Conservation (phyloP, 371 early-diverging fungal species). For the Mucor mucedo region DNA sequence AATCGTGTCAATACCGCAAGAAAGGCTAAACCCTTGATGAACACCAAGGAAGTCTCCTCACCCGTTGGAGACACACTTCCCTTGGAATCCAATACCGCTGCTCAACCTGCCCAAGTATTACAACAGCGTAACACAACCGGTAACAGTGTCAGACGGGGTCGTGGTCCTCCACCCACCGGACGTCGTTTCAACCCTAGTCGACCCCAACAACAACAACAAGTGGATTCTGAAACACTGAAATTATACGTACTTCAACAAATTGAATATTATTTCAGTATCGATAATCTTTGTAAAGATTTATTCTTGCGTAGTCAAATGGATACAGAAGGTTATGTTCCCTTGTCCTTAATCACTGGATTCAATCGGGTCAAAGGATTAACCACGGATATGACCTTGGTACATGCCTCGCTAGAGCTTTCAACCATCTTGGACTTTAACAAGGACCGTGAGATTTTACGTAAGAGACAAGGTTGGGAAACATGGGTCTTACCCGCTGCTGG, state of each 20-base stretch:
- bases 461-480: constrained; percentile 67
- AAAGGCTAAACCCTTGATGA: neutral
- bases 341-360: constrained; percentile 76
- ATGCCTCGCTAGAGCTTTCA: constrained; percentile 55
- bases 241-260: constrained; percentile 56
- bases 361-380: constrained; percentile 79
- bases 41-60: neutral
- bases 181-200: constrained; percentile 25
- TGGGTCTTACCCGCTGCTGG: constrained; percentile 63
- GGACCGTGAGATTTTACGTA: constrained; percentile 54
- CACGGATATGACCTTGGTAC: constrained; percentile 60
- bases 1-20: neutral
- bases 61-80: constrained; percentile 6
- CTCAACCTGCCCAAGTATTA: neutral
- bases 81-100: constrained; percentile 5
- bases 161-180: constrained; percentile 19
- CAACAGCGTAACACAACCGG: constrained; percentile 7
- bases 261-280: constrained; percentile 91
- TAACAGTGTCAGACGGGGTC: constrained; percentile 4
- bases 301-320: constrained; percentile 90
- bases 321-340: constrained; percentile 70
- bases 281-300: constrained; percentile 89
- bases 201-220: constrained; percentile 20
- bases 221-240: constrained; percentile 51
- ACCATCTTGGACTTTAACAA: constrained; percentile 50